Evolutionary conservation across 2,329 filamentous ascomycete genomes (phyloP).

Genomic region (Pseudocercospora vitis): DNA sequence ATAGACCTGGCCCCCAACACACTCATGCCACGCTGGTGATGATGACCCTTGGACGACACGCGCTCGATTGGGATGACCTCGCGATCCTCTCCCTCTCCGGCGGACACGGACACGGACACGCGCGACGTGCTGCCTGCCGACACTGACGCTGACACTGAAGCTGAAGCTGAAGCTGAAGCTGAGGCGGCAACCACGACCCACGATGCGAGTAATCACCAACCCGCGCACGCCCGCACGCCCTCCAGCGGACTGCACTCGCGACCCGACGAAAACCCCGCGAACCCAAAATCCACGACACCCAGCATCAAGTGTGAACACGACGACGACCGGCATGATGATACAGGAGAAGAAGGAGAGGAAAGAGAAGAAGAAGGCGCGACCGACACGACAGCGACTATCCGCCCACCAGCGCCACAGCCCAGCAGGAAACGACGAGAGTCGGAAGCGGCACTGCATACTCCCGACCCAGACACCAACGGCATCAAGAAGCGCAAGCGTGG

Average conservation of each 20-base stretch:
- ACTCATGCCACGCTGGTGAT: constrained; percentile 13
- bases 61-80: constrained; percentile 21
- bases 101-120: constrained; percentile 15
- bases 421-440: constrained; percentile 35
- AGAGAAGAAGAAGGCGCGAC: constrained; percentile 7
- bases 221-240: neutral
- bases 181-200: constrained; percentile 6
- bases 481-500: constrained; percentile 62
- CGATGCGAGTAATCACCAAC: neutral
- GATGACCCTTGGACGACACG: constrained; percentile 19
- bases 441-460: constrained; percentile 25
- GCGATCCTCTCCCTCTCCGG: constrained; percentile 17
- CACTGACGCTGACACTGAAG: constrained; percentile 1
- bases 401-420: constrained; percentile 30
- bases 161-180: constrained; percentile 1
- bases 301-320: constrained; percentile 12
- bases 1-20: neutral
- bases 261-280: constrained; percentile 2
- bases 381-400: constrained; percentile 23
- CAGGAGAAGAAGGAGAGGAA: constrained; percentile 1
- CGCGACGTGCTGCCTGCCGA: neutral
- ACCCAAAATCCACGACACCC: constrained; percentile 10
- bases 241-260: constrained; percentile 3
- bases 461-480: constrained; percentile 12
- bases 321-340: constrained; percentile 8